Evolutionary conservation across 1,284 basidiomycete genomes (phyloP), one percentile per base, ranked within the genome.

Genomic region (Baeospora myosura): DNA sequence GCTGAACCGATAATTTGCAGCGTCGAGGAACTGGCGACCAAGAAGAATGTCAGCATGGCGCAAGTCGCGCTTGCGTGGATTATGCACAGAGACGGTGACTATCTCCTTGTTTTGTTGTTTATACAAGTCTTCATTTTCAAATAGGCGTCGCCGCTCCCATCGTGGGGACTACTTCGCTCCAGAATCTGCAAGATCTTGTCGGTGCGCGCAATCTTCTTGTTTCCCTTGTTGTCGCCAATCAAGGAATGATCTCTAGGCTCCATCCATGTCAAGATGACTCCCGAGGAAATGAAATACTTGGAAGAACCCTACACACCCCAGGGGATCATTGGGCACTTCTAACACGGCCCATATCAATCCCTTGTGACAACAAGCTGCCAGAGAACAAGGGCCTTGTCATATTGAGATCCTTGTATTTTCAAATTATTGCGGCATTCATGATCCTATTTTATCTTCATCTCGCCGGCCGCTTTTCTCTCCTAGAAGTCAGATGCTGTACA

Each of bases 61-160:
- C 32, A 34, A 17, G 17, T 34, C 17, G 32, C 32, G 8, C 16
- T 34, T 7, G 32, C 32, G 32, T 34, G 32, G 32, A 34, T 18
- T 17, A 34, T 34, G 32, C 11, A 11, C 8, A 10, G 17, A 8
- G 32, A 34, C 8, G 32, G 32, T 34, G 25, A 34, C 7, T 11
- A 17, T 16, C 32, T 21, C 14, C 28, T 6, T 22, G 26, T 32
- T 8, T 18, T 3, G 6, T 17, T 20, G 8, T 20, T 23, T 24
- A 11, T 37, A 7, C 10, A 5, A 23, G 21, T 10, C n/a, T n/a
- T 24, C 8, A 37, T 23, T 20, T 18, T 24, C 23, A 10, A 41
- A 11, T 38, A 65, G 66, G 64, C 17, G 35, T 37, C 6, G 7
- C 35, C 8, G 35, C 35, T 23, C 35, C 35, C 8, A 37, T 37